Evolutionary conservation across 73 alveolate species (phyloP), one percentile per base, ranked within the genome.

Genomic region (Stentor coeruleus): DNA sequence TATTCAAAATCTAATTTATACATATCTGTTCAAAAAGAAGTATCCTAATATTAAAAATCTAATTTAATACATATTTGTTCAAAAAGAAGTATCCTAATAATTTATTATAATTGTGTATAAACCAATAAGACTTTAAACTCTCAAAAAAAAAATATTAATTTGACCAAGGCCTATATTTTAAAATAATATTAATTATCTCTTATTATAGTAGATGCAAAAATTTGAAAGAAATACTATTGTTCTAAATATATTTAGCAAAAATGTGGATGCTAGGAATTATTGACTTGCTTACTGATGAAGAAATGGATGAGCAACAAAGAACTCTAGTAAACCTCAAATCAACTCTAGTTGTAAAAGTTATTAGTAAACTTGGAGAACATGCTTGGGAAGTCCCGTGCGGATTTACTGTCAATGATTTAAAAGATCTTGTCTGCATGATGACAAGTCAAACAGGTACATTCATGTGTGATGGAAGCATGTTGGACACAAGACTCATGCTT

Each of bases 301-400:
- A 49, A 20, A 49, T 49, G 20, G 66, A 49, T 49, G 66, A 49
- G 20, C 66, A 49, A 49, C 66, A 49, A 20, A 49, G 66, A 49
- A 6, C 20, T 11, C 66, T 49, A 11, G 6, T 49, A 49, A 49
- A 49, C 20, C 66, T 49, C 66, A 49, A 49, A 11, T 49, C 66
- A 20, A 49, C 66, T 6, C 66, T 49, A 49, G 66, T 49, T 49
- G 66, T 49, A 11, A 49, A 49, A 49, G 66, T 49, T 49, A 49
- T 11, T 6, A 49, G 28, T 20, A 49, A 49, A 49, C 20, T 20
- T 6, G 28, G 20, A 49, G 66, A 49, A 49, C 6, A 11, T 6
- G 66, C 66, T 20, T 49, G 66, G 66, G 66, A 49, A 20, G 66
- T 49, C 66, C 66, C 66, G 6, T 49, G 28, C 66, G 66, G 20